Base-by-base conservation (phyloP, 805 yeast species). In the Monosporozyma solicola region DNA sequence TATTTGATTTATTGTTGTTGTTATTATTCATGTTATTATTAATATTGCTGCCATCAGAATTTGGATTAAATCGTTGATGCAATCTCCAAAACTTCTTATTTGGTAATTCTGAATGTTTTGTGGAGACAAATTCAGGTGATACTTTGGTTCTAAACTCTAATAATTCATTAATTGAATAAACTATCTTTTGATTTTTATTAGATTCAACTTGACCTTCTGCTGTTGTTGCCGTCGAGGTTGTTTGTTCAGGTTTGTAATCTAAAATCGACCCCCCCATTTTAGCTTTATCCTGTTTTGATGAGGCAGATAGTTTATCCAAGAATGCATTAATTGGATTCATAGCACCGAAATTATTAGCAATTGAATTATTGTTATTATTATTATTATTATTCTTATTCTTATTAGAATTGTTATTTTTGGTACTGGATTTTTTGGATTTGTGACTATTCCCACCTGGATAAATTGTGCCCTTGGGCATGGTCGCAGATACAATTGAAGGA, bases 61-160 rank as follows among this genome's bases (percentile, higher is more conserved):
- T 57, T 47, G 57, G 58, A 13, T 59, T 58, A 9, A 51, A 53
- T 49, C 60, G 62, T 49, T 59, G 65, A 56, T 69, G 70, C 51
- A 72, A 61, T 54, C 78, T 72, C 78, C 82, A 81, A 58, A 80
- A 81, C 16, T 72, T 68, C 51, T 64, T 68, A 39, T 71, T 76
- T 3, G 84, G 84, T 56, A 79, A 68, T 31, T 64, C 56, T 13
- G 69, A 61, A 6, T 65, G 60, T 54, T 70, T 67, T 49, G 64
- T 61, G 15, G 62, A 61, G 22, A 72, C 54, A 33, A 75, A 62
- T 37, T 60, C 62, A n/a, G 66, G 62, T 6, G 69, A 64, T 1
- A 65, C 45, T 51, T 63, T 48, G 24, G 57, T 55, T 9, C 58
- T 55, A 5, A 58, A 50, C 8, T 54, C 49, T 25, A 61, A 22